Evolutionary conservation across 495 filamentous ascomycete genomes (phyloP), one percentile per base, ranked within the genome.

Genomic region (Penicillium daleae): DNA sequence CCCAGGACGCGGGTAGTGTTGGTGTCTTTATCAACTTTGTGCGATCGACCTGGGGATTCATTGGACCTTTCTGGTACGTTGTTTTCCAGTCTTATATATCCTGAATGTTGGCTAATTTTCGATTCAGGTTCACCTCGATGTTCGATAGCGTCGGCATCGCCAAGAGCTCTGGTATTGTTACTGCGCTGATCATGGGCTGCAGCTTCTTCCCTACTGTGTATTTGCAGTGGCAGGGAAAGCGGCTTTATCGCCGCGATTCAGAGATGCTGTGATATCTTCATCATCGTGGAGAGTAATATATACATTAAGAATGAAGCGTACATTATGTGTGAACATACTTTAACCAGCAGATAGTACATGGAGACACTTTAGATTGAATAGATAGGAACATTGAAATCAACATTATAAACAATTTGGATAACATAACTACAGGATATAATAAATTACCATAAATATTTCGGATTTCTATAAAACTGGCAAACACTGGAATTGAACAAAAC

Each of bases 21-120:
- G 84, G 84, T 9, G 83, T 86, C 0, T 85, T 87, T 61, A 79
- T 86, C 44, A 85, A 78, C 29, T 79, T 86, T 61, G 74, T 86
- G n/a, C 66, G 84, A 5, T 79, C 78, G n/a, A 80, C 74, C 6
- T 86, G 83, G 83, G 83, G 83, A 4, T 87, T 87, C 52, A 84
- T 87, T 68, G 84, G 84, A 9, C 82, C 81, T 15, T 86, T 86
- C 61, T 86, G 82, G 81, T 83, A 71, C 49, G 72, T 68, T 46
- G 1, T n/a, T 7, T 1, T 21, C n/a, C n/a, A n/a, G 6, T 22
- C 0, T 3, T 42, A 44, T 32, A 48, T 29, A 42, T 32, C 6
- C 35, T 19, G 29, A 44, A 44, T 32, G 12, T 32, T 50, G 22
- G 52, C 50, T 65, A 51, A 62, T 56, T 6, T 1, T 35, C 13